Evolutionary conservation across 257 asterid species (phyloP).

Genomic region (Solanum ossicruentum): DNA sequence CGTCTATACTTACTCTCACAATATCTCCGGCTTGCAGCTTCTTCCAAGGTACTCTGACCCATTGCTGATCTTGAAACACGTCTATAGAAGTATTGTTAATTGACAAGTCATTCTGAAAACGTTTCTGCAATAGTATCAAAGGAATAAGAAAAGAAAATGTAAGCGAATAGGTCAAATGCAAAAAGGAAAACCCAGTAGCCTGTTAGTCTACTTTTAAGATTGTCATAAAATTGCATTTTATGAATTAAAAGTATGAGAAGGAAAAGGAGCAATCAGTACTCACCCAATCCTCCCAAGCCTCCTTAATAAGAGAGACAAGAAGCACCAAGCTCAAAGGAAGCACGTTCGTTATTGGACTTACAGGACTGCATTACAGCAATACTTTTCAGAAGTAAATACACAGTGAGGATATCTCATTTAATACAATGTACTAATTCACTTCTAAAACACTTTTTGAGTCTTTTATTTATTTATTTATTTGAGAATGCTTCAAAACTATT

Average conservation of each 20-base stretch:
- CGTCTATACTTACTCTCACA: slow-evolving; percentile 50
- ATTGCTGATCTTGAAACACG: slow-evolving; percentile 63
- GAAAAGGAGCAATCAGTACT: slow-evolving; percentile 17
- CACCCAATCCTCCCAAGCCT: slow-evolving; percentile 99
- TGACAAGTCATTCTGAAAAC: slow-evolving; percentile 88
- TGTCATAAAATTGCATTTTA: not conserved
- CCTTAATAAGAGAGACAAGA: slow-evolving; percentile 90
- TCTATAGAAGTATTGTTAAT: slow-evolving; percentile 78
- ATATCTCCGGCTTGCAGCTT: slow-evolving; percentile 98
- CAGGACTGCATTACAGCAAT: slow-evolving; percentile 67
- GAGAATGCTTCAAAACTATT: not conserved
- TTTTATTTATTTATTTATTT: not conserved
- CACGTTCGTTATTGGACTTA: slow-evolving; percentile 96
- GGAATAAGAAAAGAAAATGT: not conserved
- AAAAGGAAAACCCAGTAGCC: not conserved
- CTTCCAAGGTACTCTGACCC: slow-evolving; percentile 91
- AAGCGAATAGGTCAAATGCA: not conserved
- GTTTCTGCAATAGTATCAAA: slow-evolving; percentile 52
- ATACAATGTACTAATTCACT: not conserved
- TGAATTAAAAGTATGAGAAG: not conserved
- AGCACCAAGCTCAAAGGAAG: slow-evolving; percentile 95
- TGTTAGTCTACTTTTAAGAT: not conserved
- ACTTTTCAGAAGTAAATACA: not conserved
- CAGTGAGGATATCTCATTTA: not conserved
- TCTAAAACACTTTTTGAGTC: not conserved